Conservation (phyloP, 345 rosid genomes). For the Eucalyptus shirleyi region DNA sequence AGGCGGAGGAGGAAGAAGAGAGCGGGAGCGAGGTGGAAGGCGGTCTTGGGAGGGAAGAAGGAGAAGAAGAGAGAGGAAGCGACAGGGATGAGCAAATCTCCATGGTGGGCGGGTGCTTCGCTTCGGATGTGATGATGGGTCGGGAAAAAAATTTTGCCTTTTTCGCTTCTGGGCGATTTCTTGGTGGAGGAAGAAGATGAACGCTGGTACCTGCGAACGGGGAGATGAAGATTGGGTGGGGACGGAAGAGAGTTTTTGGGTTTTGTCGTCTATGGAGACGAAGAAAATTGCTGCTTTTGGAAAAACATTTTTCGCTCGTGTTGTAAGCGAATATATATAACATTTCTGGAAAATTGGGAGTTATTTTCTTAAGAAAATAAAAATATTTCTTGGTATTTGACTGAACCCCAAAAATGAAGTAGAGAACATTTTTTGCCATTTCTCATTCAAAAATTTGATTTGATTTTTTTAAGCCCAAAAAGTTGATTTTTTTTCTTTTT, state of each 20-base stretch:
- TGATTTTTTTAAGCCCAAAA: no score
- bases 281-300: not conserved
- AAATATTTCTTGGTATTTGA: no score
- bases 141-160: not conserved
- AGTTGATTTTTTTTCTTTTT: no score
- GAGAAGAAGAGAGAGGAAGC: conserved; percentile 12
- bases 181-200: not conserved
- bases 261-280: not conserved
- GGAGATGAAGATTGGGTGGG: not conserved
- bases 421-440: no score
- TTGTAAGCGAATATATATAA: no score
- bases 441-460: no score
- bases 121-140: not conserved
- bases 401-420: no score
- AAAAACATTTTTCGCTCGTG: no score
- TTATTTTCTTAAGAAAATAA: no score
- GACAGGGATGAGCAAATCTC: conserved; percentile 45
- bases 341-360: no score
- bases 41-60: conserved; percentile 1
- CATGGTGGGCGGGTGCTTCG: conserved; percentile 25
- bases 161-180: not conserved
- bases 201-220: not conserved
- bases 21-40: conserved; percentile 14
- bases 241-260: not conserved
- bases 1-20: conserved; percentile 48